These are phyloP conservation scores for Verticillium longisporum DNA, from an alignment of 2,329 filamentous ascomycete genomes.

Conservation along the genomic window DNA sequence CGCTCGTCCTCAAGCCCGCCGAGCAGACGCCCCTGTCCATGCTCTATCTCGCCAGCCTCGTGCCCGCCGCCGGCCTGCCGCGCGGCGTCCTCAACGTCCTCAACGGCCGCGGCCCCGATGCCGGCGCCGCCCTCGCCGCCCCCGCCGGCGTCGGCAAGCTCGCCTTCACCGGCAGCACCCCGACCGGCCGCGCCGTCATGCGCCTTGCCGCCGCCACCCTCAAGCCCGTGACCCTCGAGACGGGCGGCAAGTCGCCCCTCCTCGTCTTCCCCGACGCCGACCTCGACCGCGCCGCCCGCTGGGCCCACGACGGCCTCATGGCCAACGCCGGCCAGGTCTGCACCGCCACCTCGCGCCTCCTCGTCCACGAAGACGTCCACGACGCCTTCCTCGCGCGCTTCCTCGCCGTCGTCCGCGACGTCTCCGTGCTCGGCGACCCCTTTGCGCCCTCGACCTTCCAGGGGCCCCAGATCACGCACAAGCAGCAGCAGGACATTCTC, in stretches of 20 bases:
- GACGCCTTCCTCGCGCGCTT: constrained; percentile 59
- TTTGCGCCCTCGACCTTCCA: constrained; percentile 59
- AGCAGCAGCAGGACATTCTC: constrained; percentile 58
- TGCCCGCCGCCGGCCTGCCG: constrained; percentile 66
- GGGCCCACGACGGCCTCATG: constrained; percentile 34
- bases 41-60: constrained; percentile 53
- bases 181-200: constrained; percentile 64
- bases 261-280: constrained; percentile 56
- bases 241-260: constrained; percentile 54
- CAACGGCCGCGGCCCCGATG: constrained; percentile 57
- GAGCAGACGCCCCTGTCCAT: constrained; percentile 56
- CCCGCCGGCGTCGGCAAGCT: constrained; percentile 64
- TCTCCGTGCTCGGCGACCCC: constrained; percentile 56
- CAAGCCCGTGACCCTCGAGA: constrained; percentile 54
- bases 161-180: constrained; percentile 65
- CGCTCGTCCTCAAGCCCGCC: constrained; percentile 51
- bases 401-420: constrained; percentile 44
- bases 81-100: constrained; percentile 67
- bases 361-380: constrained; percentile 50
- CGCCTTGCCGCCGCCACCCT: constrained; percentile 54
- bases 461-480: constrained; percentile 59
- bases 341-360: constrained; percentile 50
- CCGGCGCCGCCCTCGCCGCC: constrained; percentile 56
- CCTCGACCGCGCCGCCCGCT: constrained; percentile 56
- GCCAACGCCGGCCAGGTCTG: constrained; percentile 54